Conservation (phyloP, 1,284 basidiomycete species). For the Pisolithus thermaeus region DNA sequence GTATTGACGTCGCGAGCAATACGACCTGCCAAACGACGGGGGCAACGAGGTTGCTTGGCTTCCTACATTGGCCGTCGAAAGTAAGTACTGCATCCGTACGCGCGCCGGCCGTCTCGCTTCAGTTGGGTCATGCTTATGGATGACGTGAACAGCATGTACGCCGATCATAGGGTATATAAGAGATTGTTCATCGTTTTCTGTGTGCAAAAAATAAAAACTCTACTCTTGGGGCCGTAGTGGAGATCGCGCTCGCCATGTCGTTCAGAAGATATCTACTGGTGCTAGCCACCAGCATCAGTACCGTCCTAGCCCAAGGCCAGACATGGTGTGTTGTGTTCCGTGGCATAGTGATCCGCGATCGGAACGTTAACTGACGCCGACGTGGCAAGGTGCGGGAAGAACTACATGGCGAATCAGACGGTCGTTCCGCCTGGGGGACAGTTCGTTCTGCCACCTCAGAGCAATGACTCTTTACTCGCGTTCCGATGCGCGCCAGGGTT, state of each 20-base stretch:
- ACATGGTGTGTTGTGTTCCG: slow-evolving; percentile 18
- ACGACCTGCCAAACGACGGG: neutral
- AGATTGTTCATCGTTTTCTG: neutral
- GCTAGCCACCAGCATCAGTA: slow-evolving; percentile 3
- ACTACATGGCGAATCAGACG: slow-evolving; percentile 49
- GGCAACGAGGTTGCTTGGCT: slow-evolving; percentile 1
- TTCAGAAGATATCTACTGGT: slow-evolving; percentile 2
- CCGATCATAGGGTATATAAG: neutral
- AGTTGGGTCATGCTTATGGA: neutral
- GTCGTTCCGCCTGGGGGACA: slow-evolving; percentile 54
- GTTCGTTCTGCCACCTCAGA: slow-evolving; percentile 47
- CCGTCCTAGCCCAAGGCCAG: slow-evolving; percentile 5
- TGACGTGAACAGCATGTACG: slow-evolving; percentile 1
- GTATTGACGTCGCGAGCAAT: neutral
- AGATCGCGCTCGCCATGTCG: slow-evolving; percentile 2
- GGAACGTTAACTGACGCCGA: neutral
- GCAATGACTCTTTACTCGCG: slow-evolving; percentile 50
- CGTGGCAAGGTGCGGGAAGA: slow-evolving; percentile 57
- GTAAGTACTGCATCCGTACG: neutral
- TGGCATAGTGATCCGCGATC: neutral
- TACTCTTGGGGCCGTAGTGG: neutral
- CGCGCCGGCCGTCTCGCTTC: neutral
- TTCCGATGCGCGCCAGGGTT: slow-evolving; percentile 64
- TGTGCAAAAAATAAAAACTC: neutral
- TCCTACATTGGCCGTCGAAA: neutral